Conservation (phyloP, 148 eudicot genomes). For the Cornus controversa region DNA sequence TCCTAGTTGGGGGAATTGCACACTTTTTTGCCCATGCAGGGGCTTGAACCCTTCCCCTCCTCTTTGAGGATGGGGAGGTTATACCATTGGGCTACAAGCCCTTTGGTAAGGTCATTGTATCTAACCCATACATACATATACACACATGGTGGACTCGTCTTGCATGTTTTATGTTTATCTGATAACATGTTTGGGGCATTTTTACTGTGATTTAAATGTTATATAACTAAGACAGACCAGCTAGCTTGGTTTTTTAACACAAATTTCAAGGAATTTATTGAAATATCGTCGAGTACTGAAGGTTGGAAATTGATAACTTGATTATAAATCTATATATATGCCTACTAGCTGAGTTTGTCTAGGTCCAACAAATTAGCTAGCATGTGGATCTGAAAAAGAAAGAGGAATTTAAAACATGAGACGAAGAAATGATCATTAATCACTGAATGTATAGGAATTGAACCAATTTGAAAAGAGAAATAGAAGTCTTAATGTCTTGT, state of each 20-base stretch:
- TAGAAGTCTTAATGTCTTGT: neutral
- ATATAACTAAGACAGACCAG: neutral
- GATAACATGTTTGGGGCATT: neutral
- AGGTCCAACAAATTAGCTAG: neutral
- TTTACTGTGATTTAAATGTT: neutral
- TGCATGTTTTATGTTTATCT: neutral
- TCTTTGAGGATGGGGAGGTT: too few relatives aligned
- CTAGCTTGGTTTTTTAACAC: neutral
- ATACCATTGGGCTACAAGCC: too few relatives aligned
- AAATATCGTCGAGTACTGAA: neutral
- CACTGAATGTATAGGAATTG: neutral
- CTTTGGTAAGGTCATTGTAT: too few relatives aligned
- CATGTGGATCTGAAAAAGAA: neutral
- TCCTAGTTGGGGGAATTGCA: too few relatives aligned
- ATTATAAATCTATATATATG: neutral
- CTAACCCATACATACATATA: too few relatives aligned
- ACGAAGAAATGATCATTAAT: neutral
- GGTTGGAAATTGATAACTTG: neutral
- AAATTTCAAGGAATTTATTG: neutral
- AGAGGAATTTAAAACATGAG: neutral
- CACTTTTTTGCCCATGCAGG: too few relatives aligned
- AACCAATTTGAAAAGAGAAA: neutral
- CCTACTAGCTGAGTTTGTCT: neutral
- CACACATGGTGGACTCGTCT: neutral
- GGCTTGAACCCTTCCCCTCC: too few relatives aligned